These are phyloP conservation scores for Tuber aestivum DNA, from an alignment of 495 filamentous ascomycete genomes.

Conservation along the genomic window DNA sequence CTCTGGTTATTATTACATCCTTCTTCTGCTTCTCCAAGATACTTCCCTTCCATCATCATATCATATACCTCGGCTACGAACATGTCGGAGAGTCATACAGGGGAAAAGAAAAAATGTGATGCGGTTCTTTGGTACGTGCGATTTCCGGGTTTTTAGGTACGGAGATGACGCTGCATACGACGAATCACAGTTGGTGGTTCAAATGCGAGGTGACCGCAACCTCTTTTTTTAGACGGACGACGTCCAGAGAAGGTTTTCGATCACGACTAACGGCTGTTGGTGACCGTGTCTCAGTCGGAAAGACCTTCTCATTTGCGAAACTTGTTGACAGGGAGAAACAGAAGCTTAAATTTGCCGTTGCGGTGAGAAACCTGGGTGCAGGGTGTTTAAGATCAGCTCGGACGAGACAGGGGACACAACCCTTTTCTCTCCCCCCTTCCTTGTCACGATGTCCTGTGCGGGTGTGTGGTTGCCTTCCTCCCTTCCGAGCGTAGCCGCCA, in stretches of 20 bases:
- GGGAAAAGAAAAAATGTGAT: neutral
- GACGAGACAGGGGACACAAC: neutral
- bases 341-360: slow-evolving; percentile 19
- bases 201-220: slow-evolving; percentile 2
- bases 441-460: neutral
- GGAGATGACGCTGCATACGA: neutral
- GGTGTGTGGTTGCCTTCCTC: neutral
- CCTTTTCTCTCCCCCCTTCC: neutral
- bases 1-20: neutral
- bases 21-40: neutral
- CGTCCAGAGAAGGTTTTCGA: slow-evolving; percentile 30
- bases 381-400: slow-evolving; percentile 1
- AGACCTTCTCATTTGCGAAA: slow-evolving; percentile 2
- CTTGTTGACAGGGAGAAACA: slow-evolving; percentile 6
- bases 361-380: slow-evolving; percentile 2
- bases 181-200: neutral
- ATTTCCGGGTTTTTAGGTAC: slow-evolving; percentile 4
- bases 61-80: neutral
- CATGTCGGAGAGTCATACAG: neutral
- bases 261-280: slow-evolving; percentile 4
- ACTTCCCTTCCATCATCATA: neutral
- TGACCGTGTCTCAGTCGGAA: slow-evolving; percentile 4
- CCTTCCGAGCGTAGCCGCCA: neutral
- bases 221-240: neutral
- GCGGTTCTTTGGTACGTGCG: slow-evolving; percentile 6